These are phyloP conservation scores for Exophiala dermatitidis DNA, from an alignment of 2,329 filamentous ascomycete genomes.

Conservation along the genomic window DNA sequence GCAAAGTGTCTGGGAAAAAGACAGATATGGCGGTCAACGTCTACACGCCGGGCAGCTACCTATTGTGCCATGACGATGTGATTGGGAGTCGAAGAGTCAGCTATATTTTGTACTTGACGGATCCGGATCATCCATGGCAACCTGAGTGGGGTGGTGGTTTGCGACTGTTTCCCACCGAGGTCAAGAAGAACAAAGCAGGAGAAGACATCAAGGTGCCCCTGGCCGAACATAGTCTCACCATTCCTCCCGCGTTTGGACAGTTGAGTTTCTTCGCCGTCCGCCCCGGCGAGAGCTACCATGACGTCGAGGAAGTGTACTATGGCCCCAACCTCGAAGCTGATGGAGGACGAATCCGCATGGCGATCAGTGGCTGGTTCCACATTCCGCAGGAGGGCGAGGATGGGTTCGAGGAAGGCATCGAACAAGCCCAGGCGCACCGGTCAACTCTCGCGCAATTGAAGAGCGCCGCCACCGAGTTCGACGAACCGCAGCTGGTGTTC, in stretches of 20 bases:
- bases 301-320: slow-evolving; percentile 95
- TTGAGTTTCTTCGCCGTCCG: slow-evolving; percentile 97
- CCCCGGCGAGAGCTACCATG: slow-evolving; percentile 97
- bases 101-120: slow-evolving; percentile 93
- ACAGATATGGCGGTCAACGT: slow-evolving; percentile 99
- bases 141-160: slow-evolving; percentile 87
- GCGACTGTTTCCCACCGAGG: slow-evolving; percentile 69
- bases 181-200: slow-evolving; percentile 60
- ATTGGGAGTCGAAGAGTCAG: slow-evolving; percentile 94
- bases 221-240: slow-evolving; percentile 70
- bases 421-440: slow-evolving; percentile 79
- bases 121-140: slow-evolving; percentile 87
- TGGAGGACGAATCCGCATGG: slow-evolving; percentile 71
- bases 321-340: slow-evolving; percentile 52
- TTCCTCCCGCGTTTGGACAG: slow-evolving; percentile 95
- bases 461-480: slow-evolving; percentile 73
- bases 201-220: slow-evolving; percentile 71
- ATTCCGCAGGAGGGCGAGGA: slow-evolving; percentile 93
- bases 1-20: slow-evolving; percentile 81
- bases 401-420: slow-evolving; percentile 78
- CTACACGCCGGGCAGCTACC: slow-evolving; percentile 90
- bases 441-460: slow-evolving; percentile 90
- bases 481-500: slow-evolving; percentile 62
- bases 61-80: slow-evolving; percentile 96
- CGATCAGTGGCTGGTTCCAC: slow-evolving; percentile 98